These are phyloP conservation scores for Trichoderma hamatum DNA, from an alignment of 2,329 filamentous ascomycete species.

Conservation along the genomic window DNA sequence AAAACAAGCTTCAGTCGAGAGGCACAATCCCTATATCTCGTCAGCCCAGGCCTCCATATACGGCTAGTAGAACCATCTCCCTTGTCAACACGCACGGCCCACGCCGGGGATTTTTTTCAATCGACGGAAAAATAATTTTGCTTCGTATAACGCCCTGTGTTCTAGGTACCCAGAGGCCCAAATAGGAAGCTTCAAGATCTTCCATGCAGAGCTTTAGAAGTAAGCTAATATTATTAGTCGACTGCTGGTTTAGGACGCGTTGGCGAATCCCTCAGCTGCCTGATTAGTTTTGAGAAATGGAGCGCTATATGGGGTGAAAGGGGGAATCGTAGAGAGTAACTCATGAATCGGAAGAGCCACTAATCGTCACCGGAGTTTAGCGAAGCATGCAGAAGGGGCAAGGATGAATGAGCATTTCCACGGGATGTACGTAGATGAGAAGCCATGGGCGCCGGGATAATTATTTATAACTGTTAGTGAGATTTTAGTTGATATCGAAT, in stretches of 20 bases:
- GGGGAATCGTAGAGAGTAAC: not conserved
- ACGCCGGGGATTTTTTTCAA: not conserved
- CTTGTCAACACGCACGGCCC: not conserved
- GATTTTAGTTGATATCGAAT: conserved; percentile 8
- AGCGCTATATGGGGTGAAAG: not conserved
- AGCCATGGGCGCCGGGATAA: not conserved
- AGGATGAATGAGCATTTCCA: not conserved
- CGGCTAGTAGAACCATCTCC: not conserved
- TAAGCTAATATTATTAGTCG: not conserved
- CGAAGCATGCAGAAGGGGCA: not conserved
- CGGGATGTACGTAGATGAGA: not conserved
- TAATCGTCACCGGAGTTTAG: not conserved
- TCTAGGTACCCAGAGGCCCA: not conserved
- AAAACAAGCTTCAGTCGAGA: not conserved
- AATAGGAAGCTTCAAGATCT: conserved; percentile 21
- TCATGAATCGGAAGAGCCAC: not conserved
- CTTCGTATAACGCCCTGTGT: conserved; percentile 15
- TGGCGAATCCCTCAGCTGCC: conserved; percentile 5
- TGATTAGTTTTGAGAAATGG: not conserved
- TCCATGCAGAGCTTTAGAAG: not conserved
- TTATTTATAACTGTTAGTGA: not conserved
- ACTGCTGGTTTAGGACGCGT: not conserved
- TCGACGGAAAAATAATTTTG: conserved; percentile 21
- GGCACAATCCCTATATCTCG: not conserved
- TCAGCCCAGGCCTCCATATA: not conserved